phyloP scores from a whole-genome alignment of 176 grass and related monocot genomes.

The Zea luxurians region DNA sequence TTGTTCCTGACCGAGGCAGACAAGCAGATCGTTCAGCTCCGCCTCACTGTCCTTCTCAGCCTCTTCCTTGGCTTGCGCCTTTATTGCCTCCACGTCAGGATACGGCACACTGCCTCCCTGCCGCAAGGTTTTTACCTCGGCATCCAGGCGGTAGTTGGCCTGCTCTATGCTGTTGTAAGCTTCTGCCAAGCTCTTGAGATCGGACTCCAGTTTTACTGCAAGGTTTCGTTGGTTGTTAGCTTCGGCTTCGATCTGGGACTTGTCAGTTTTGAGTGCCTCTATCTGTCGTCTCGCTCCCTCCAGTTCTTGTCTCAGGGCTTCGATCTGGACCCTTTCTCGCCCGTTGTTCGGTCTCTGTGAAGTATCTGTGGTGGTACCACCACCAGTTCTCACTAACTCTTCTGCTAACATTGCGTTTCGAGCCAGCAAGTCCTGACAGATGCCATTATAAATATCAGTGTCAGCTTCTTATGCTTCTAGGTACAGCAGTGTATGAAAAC shows the following conservation, averaged over 20 bases:
- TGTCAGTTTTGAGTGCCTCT: conserved; percentile 69
- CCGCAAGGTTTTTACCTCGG: conserved; percentile 59
- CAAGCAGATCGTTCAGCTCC: conserved; percentile 85
- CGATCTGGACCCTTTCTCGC: conserved; percentile 74
- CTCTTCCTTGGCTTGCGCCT: conserved; percentile 75
- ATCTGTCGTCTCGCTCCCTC: conserved; percentile 53
- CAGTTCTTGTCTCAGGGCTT: conserved; percentile 87
- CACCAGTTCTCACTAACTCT: conserved; percentile 74
- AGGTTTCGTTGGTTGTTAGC: conserved; percentile 67
- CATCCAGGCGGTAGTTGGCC: conserved; percentile 67
- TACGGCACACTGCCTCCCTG: conserved; percentile 54
- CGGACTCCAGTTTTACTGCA: conserved; percentile 81
- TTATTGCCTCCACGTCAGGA: conserved; percentile 71
- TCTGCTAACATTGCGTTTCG: conserved; percentile 90
- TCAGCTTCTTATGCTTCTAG: conserved; percentile 32
- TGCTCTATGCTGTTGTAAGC: conserved; percentile 97
- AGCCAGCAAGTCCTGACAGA: conserved; percentile 75
- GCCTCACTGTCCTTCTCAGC: conserved; percentile 82
- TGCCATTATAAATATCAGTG: conserved; percentile 24
- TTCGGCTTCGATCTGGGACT: conserved; percentile 70
- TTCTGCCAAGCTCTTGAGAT: conserved; percentile 90
- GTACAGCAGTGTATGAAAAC: conserved; percentile 17
- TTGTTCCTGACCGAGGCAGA: conserved; percentile 98
- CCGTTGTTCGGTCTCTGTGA: conserved; percentile 59
- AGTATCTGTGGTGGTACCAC: conserved; percentile 49